These are phyloP conservation scores for Chaetomiaceae sp. DNA, from an alignment of 2,329 filamentous ascomycete genomes.

Conservation along the genomic window DNA sequence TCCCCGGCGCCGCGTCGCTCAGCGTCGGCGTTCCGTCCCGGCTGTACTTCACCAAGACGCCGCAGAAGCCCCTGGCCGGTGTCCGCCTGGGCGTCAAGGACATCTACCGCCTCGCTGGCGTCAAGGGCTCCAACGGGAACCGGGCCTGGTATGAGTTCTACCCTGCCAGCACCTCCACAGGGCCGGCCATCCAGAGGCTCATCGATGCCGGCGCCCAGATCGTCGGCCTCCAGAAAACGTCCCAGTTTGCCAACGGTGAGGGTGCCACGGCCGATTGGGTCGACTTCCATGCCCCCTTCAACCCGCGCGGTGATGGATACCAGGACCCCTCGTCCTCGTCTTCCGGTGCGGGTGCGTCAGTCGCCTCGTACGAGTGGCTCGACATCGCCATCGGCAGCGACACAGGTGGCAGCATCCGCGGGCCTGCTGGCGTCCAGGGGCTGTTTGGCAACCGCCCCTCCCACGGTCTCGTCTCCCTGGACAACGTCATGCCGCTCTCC, in stretches of 20 bases:
- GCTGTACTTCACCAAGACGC: slow-evolving; percentile 51
- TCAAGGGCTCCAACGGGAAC: slow-evolving; percentile 52
- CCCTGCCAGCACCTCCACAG: not conserved
- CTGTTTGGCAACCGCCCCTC: slow-evolving; percentile 43
- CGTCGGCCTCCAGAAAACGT: slow-evolving; percentile 30
- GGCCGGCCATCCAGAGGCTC: not conserved
- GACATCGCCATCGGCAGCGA: slow-evolving; percentile 41
- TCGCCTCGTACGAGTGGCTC: slow-evolving; percentile 41
- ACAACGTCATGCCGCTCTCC: slow-evolving; percentile 40
- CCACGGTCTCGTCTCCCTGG: slow-evolving; percentile 36
- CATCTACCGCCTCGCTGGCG: slow-evolving; percentile 45
- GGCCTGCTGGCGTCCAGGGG: slow-evolving; percentile 39
- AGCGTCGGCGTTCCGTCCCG: slow-evolving; percentile 53
- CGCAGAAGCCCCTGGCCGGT: slow-evolving; percentile 53
- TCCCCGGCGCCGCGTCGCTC: slow-evolving; percentile 27
- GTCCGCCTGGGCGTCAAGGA: slow-evolving; percentile 60
- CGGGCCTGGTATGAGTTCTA: slow-evolving; percentile 4
- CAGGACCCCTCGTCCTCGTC: slow-evolving; percentile 44
- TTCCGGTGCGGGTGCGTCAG: slow-evolving; percentile 35
- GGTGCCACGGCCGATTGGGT: slow-evolving; percentile 46
- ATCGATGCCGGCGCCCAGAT: slow-evolving; percentile 54
- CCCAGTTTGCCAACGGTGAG: slow-evolving; percentile 42
- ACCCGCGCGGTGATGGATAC: slow-evolving; percentile 45
- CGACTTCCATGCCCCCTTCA: slow-evolving; percentile 40
- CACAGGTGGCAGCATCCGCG: slow-evolving; percentile 44